Evolutionary conservation across 1,284 basidiomycete species (phyloP), one percentile per base, ranked within the genome.

Genomic region (Ganoderma boninense): DNA sequence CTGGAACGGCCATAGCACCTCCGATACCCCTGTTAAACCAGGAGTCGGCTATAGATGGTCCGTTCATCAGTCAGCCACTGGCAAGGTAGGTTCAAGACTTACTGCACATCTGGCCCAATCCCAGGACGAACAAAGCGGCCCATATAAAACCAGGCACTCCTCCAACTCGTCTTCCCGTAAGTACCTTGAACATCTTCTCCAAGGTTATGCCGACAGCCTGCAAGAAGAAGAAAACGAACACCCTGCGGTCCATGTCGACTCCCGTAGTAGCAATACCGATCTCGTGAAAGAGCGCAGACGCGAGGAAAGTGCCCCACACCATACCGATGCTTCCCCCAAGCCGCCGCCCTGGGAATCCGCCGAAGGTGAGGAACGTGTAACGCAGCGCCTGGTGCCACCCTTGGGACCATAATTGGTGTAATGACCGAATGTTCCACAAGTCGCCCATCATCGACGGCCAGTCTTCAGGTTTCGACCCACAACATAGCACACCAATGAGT

Each of bases 361-460:
- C 92, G 57, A 85, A 88, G 4, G 92, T 83, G 61, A 93, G 80
- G 79, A 94, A 93, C 0, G 88, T 91, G 74, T 89, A 86, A 18
- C 92, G 86, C 29, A 94, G 83, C 1, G 89, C 78, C 77, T 95
- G 93, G 74, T 95, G 93, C 93, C 93, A 94, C 35, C 87, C 83
- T 69, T 84, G 86, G 0, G 88, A 84, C 93, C 93, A 95, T 71
- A 94, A 88, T 32, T 83, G 81, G 76, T 92, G 90, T 76, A 94
- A 81, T 0, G 91, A 93, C 57, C 88, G 84, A 4, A 90, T 81
- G 8, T 74, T 75, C 87, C 90, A 92, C 1, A 92, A 91, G 57
- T 86, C 79, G 56, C 91, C 89, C 76, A 87, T 82, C 23, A 92
- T 79, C 0, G 93, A 92, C 23, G 93, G 92, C 92, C 92, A 95